A percentile compares a stretch with the other conserved stretches of the same genome.
Conservation (phyloP, 805 yeast species). For the Myxozyma vanderwaltii region DNA sequence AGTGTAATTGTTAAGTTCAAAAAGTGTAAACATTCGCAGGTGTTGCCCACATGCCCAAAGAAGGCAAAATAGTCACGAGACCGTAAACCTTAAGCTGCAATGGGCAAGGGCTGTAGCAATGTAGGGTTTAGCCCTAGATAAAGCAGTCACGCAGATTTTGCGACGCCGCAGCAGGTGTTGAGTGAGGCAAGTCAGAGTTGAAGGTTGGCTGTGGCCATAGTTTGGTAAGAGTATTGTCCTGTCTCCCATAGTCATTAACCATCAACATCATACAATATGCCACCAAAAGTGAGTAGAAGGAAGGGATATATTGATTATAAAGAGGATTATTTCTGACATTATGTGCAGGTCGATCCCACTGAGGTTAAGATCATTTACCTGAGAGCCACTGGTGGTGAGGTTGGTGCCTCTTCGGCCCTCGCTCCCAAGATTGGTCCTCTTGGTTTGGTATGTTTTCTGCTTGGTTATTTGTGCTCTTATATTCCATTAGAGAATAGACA, state of each 20-base stretch:
- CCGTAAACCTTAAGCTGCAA: too few relatives aligned
- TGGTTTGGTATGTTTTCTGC: constrained; percentile 67
- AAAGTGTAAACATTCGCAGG: too few relatives aligned
- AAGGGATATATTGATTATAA: not conserved
- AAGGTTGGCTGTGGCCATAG: not conserved
- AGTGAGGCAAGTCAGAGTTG: not conserved
- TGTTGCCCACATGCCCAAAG: too few relatives aligned
- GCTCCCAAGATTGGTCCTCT: constrained; percentile 99
- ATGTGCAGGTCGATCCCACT: constrained; percentile 83
- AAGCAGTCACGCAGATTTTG: not conserved
- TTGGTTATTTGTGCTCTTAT: too few relatives aligned
- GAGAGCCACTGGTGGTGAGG: constrained; percentile 99
- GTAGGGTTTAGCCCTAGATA: constrained; percentile 3
- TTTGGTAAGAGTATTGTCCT: not conserved
- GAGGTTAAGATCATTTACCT: constrained; percentile 98
- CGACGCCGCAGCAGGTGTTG: constrained; percentile 7
- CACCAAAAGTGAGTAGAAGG: constrained; percentile 27
- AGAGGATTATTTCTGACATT: not conserved
- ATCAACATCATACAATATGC: constrained; percentile 20
- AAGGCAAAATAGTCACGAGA: too few relatives aligned
- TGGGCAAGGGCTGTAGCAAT: not conserved
- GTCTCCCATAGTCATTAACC: not conserved
- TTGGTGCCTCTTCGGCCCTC: constrained; percentile 98
- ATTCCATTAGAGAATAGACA: too few relatives aligned
- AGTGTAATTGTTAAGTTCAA: not conserved